Percentiles rank a stretch among this genome's conserved stretches.
These are phyloP conservation scores for Solanum appendiculatum DNA, from an alignment of 257 asterid species.

Conservation along the genomic window DNA sequence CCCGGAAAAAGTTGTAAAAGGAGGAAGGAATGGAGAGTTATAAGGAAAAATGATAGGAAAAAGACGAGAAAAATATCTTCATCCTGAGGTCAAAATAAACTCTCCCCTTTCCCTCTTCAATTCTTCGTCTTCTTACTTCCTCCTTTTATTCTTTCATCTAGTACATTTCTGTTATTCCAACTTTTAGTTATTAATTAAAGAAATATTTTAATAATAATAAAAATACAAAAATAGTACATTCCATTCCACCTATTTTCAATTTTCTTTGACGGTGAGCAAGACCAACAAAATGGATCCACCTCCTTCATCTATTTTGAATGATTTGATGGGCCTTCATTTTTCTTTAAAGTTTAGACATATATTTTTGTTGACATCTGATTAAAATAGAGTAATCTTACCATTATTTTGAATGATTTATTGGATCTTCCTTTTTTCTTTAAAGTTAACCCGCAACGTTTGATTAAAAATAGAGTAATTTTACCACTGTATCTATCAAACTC, in stretches of 20 bases:
- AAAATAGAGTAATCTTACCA: no score
- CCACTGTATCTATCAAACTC: no score
- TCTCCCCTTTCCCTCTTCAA: not conserved
- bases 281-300: not conserved
- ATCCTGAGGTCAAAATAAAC: slow-evolving; percentile 4
- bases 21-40: not conserved
- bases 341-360: not conserved
- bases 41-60: not conserved
- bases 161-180: not conserved
- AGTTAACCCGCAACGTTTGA: no score
- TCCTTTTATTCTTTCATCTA: not conserved
- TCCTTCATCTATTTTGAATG: not conserved
- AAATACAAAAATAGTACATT: not conserved
- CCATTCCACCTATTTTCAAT: not conserved
- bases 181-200: not conserved
- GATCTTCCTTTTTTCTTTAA: not conserved
- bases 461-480: no score
- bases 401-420: not conserved
- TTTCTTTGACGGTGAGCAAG: not conserved
- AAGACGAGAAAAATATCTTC: not conserved
- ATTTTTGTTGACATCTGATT: no score
- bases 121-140: not conserved
- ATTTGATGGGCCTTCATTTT: not conserved
- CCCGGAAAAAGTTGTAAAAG: not conserved
- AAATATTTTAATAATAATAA: not conserved